Evolutionary conservation across 257 asterid genomes (phyloP), one percentile per base, ranked within the genome.

Genomic region (Thymus quinquecostatus): DNA sequence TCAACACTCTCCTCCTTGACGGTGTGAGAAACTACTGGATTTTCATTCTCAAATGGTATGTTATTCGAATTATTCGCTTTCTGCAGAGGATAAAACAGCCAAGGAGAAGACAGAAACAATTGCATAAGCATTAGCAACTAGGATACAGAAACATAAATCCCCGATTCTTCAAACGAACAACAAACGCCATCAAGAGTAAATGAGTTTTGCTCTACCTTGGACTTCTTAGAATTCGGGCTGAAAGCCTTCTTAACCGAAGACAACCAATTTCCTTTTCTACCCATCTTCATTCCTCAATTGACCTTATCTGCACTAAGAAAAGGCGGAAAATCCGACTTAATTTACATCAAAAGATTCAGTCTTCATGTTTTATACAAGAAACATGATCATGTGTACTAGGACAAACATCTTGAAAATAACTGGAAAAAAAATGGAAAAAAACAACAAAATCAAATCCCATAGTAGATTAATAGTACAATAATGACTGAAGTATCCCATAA

Each of bases 231-330:
- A 70, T 82, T 82, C 14, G 97, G 95, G 77, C 91, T 91, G 64
- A 91, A 82, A 80, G 85, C 97, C 83, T 89, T 91, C 87, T 89
- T 94, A 53, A 94, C 89, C 4, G 97, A 86, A 62, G 95, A 89
- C 71, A 94, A 84, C 97, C 98, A 94, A 82, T 87, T 82, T 80
- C 96, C 90, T 85, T 86, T 91, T 87, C 82, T 85, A 60, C 91
- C 96, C 98, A 94, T 93, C 66, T 79, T 78, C 82, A 80, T 85
- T 85, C 87, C 89, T 56, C 85, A 67, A 78, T 48, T 68, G 73
- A 4, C 82, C 79, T 83, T 55, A 64, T 66, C 79, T 76, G 71
- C 71, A 58, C 40, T 30, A 41, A 30, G 5, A 45, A 12, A 29
- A 28, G 28, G 49, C 30, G 54, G 60, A 40, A 2, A 27, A 71